Evolutionary conservation across 2,329 filamentous ascomycete species (phyloP), one percentile per base, ranked within the genome.

Genomic region (Esteya vermicola): DNA sequence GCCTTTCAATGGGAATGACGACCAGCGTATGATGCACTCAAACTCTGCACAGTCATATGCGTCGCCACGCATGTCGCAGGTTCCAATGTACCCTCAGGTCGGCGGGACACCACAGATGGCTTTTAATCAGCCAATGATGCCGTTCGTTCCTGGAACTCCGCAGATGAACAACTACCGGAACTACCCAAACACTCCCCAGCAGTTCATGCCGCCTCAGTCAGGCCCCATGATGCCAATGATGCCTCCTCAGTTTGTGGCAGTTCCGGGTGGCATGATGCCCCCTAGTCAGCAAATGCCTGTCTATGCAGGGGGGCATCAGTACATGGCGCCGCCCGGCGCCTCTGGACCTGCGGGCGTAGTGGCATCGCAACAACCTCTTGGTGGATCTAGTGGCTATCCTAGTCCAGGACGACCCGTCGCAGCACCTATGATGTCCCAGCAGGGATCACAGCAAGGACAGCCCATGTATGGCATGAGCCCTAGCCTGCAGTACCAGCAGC

Each of bases 371-470:
- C 73, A 75, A 48, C 59, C 63, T 9, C 70, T 76, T 40, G 75
- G 80, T 18, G 82, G 74, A 33, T 68, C 74, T 8, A 82, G 79
- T 50, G 85, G 85, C 14, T 94, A 84, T 53, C 83, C 85, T n/a
- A 95, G 89, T 55, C 89, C 89, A 1, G 78, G 85, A 42, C 75
- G 86, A 36, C 78, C 79, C 2, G 44, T 44, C 22, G 57, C 66
- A 18, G 85, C 91, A 12, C 80, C 85, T 2, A 85, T 93, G 78
- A 96, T 96, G 89, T 83, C 80, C 52, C 88, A 88, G 49, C 85
- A 94, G 61, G 85, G 85, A 41, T 95, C 88, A 22, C 89, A 95
- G 53, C 88, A 93, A 57, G 86, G 88, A 31, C 85, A 93, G 55
- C 76, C 64, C 52, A 75, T 67, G 62, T 88, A 72, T 65, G 81